Evolutionary conservation across 345 rosid genomes (phyloP).

Genomic region (Bruguiera parviflora): DNA sequence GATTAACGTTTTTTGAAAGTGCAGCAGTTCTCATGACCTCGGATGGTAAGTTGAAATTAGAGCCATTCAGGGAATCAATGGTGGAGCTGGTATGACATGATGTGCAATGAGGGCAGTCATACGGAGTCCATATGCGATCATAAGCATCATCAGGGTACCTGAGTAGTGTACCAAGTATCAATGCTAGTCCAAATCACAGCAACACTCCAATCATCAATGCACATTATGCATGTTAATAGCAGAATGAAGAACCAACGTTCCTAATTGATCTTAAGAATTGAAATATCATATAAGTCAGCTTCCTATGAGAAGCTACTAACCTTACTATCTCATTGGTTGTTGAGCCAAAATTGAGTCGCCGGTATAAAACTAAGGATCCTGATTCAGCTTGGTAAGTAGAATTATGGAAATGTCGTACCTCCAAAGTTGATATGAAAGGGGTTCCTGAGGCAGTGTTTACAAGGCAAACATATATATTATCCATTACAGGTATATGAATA

Average conservation of each 20-base stretch:
- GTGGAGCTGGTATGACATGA: not conserved
- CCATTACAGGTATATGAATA: constrained; percentile 16
- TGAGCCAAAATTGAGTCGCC: constrained; percentile 33
- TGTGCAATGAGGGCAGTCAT: constrained; percentile 7
- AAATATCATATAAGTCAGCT: no score
- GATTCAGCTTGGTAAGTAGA: constrained; percentile 9
- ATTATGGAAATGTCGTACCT: constrained; percentile 29
- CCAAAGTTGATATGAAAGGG: constrained; percentile 36
- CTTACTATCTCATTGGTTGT: constrained; percentile 19
- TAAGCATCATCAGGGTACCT: constrained; percentile 25
- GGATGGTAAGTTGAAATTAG: constrained; percentile 23
- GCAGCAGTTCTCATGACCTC: constrained; percentile 31
- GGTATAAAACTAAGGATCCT: not conserved
- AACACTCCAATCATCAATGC: no score
- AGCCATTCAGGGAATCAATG: constrained; percentile 12
- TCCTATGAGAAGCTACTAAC: constrained; percentile 2
- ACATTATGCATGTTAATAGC: no score
- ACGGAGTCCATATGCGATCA: constrained; percentile 36
- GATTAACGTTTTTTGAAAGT: constrained; percentile 5
- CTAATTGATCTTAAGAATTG: no score
- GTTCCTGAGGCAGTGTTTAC: constrained; percentile 24
- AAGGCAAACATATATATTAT: constrained; percentile 31
- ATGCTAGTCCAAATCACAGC: not conserved
- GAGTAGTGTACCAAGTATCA: not conserved
- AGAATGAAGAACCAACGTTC: no score